Evolutionary conservation across 2,329 filamentous ascomycete genomes (phyloP).

Genomic region (Chrysosporium keratinophilum): DNA sequence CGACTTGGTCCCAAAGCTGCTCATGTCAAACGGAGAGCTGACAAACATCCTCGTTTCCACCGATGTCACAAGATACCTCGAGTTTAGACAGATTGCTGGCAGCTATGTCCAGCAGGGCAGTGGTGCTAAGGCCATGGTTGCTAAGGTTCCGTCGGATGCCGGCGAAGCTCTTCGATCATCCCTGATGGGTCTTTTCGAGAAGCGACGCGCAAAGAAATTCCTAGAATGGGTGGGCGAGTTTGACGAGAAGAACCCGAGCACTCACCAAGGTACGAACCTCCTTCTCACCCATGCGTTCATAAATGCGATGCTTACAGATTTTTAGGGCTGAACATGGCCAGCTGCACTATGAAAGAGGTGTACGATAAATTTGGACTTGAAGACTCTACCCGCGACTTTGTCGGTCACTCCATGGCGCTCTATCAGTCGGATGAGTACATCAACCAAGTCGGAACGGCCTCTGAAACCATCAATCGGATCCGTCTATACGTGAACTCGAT

Average conservation of each 20-base stretch:
- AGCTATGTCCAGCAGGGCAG: constrained; percentile 89
- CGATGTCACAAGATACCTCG: constrained; percentile 77
- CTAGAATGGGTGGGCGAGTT: constrained; percentile 90
- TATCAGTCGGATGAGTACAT: constrained; percentile 88
- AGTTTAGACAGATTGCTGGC: constrained; percentile 90
- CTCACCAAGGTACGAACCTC: constrained; percentile 66
- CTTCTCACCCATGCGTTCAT: neutral
- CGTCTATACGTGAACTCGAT: constrained; percentile 96
- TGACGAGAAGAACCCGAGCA: constrained; percentile 66
- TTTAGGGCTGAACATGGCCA: constrained; percentile 66
- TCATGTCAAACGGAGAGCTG: constrained; percentile 97
- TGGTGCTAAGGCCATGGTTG: constrained; percentile 75
- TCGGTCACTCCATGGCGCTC: constrained; percentile 96
- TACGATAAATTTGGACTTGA: constrained; percentile 98
- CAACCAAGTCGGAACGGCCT: constrained; percentile 58
- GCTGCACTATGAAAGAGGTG: constrained; percentile 90
- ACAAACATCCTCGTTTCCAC: constrained; percentile 98
- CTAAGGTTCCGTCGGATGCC: constrained; percentile 92
- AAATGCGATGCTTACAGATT: constrained; percentile 17
- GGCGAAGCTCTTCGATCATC: constrained; percentile 82
- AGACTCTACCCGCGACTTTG: constrained; percentile 79
- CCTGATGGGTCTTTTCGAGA: constrained; percentile 95
- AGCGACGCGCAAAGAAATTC: constrained; percentile 92
- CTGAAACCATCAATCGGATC: constrained; percentile 83
- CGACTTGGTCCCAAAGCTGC: constrained; percentile 92